A percentile compares a stretch with the other conserved stretches of the same genome.
These are phyloP conservation scores for Talaromyces sp. DNA, from an alignment of 2,329 filamentous ascomycete genomes.

Conservation along the genomic window DNA sequence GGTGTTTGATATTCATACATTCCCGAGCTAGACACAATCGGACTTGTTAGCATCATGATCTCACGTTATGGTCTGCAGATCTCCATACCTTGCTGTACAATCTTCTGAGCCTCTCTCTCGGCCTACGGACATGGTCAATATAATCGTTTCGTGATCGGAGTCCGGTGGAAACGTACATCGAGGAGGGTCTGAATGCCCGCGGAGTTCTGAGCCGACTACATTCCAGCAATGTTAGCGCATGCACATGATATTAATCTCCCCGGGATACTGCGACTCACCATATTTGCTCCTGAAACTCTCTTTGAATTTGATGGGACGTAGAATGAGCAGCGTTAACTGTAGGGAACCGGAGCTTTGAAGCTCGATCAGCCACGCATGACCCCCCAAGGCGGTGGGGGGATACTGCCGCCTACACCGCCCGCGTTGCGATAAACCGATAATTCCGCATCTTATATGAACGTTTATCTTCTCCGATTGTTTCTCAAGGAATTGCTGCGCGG, in stretches of 20 bases:
- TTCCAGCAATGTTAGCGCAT: slow-evolving; percentile 12
- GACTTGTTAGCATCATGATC: neutral
- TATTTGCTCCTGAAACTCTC: slow-evolving; percentile 22
- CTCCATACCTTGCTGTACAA: slow-evolving; percentile 85
- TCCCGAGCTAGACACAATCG: slow-evolving; percentile 68
- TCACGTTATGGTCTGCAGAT: neutral
- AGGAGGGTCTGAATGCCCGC: slow-evolving; percentile 97
- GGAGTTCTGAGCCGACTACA: slow-evolving; percentile 95
- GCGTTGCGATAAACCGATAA: slow-evolving; percentile 25
- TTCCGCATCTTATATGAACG: slow-evolving; percentile 16
- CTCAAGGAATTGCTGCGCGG: neutral
- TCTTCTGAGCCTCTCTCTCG: slow-evolving; percentile 98
- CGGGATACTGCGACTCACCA: slow-evolving; percentile 25
- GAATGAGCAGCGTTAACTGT: slow-evolving; percentile 9
- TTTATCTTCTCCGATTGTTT: neutral
- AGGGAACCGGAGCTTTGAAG: slow-evolving; percentile 31
- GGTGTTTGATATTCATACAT: slow-evolving; percentile 60
- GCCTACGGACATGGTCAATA: slow-evolving; percentile 59
- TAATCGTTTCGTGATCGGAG: slow-evolving; percentile 10
- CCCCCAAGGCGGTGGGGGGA: slow-evolving; percentile 35
- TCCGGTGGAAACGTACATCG: slow-evolving; percentile 68
- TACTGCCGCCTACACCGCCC: slow-evolving; percentile 39
- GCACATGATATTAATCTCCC: neutral
- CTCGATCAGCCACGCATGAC: slow-evolving; percentile 36
- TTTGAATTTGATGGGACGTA: slow-evolving; percentile 9